Conservation (phyloP, 306 rosid species). For the Calophaca sinica region DNA sequence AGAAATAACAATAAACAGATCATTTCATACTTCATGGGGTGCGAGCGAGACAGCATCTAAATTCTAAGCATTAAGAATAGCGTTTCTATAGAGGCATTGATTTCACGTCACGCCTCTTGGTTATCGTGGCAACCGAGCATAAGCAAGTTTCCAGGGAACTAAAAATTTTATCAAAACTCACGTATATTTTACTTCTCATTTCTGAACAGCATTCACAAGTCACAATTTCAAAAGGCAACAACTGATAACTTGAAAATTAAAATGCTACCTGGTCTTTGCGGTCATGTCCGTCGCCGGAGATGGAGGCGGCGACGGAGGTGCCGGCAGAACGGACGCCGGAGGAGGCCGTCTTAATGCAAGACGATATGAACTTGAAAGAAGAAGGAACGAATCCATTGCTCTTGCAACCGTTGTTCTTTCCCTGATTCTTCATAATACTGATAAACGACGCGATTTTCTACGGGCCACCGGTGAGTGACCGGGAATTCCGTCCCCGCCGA, state of each 20-base stretch:
- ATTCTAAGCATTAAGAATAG: neutral
- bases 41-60: conserved; percentile 1
- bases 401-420: conserved; percentile 58
- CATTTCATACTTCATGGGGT: neutral
- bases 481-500: conserved; percentile 63
- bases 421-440: conserved; percentile 79
- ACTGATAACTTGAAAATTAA: neutral
- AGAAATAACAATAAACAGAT: conserved; percentile 19
- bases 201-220: conserved; percentile 44
- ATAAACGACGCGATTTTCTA: conserved; percentile 40
- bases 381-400: conserved; percentile 78
- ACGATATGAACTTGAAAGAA: conserved; percentile 89
- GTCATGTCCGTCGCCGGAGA: conserved; percentile 71
- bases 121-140: conserved; percentile 1
- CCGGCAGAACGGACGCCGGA: conserved; percentile 88
- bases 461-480: conserved; percentile 68
- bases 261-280: conserved; percentile 77
- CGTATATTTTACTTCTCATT: conserved; percentile 21
- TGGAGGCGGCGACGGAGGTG: conserved; percentile 85
- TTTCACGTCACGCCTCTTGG: neutral
- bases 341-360: conserved; percentile 91
- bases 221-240: conserved; percentile 30
- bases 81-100: neutral
- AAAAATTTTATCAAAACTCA: conserved; percentile 35
- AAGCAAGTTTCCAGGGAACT: neutral